phyloP scores from a whole-genome alignment of 2,329 filamentous ascomycete genomes.

The Mycosphaerella sp. region DNA sequence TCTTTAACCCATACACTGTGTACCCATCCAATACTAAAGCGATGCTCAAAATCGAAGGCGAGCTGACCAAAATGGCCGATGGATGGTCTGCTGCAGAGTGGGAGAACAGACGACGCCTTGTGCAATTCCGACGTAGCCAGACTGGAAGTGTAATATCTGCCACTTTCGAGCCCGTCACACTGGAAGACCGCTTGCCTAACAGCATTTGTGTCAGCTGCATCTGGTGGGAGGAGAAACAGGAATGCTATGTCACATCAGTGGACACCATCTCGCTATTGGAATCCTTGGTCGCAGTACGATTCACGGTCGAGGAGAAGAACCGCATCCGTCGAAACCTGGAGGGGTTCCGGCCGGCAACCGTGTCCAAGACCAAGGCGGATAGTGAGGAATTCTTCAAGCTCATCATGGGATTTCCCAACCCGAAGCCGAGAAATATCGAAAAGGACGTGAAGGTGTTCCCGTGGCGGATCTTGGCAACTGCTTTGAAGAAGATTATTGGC shows the following conservation, averaged over 20 bases:
- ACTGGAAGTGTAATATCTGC: slow-evolving; percentile 73
- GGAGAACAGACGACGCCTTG: slow-evolving; percentile 70
- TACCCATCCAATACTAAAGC: slow-evolving; percentile 70
- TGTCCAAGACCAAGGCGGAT: slow-evolving; percentile 86
- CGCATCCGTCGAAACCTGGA: slow-evolving; percentile 92
- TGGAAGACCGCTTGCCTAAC: slow-evolving; percentile 71
- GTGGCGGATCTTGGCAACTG: slow-evolving; percentile 81
- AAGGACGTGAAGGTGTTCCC: slow-evolving; percentile 99
- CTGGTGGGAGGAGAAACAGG: slow-evolving; percentile 85
- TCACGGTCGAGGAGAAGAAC: slow-evolving; percentile 98
- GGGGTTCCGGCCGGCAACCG: slow-evolving; percentile 84
- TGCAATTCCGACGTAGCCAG: slow-evolving; percentile 81
- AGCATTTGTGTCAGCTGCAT: slow-evolving; percentile 97
- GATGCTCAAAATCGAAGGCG: slow-evolving; percentile 73
- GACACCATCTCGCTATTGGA: slow-evolving; percentile 96
- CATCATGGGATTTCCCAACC: slow-evolving; percentile 94
- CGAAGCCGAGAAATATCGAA: slow-evolving; percentile 95
- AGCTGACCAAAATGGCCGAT: slow-evolving; percentile 75
- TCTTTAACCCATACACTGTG: slow-evolving; percentile 71
- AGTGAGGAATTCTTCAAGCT: slow-evolving; percentile 98
- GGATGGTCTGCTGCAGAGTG: slow-evolving; percentile 79
- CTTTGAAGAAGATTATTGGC: slow-evolving; percentile 95
- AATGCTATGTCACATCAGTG: slow-evolving; percentile 92
- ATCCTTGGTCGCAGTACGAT: slow-evolving; percentile 76
- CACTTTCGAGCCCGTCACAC: slow-evolving; percentile 70